These are phyloP conservation scores for Sphaerostilbella broomeana DNA, from an alignment of 2,329 filamentous ascomycete genomes.

Conservation along the genomic window DNA sequence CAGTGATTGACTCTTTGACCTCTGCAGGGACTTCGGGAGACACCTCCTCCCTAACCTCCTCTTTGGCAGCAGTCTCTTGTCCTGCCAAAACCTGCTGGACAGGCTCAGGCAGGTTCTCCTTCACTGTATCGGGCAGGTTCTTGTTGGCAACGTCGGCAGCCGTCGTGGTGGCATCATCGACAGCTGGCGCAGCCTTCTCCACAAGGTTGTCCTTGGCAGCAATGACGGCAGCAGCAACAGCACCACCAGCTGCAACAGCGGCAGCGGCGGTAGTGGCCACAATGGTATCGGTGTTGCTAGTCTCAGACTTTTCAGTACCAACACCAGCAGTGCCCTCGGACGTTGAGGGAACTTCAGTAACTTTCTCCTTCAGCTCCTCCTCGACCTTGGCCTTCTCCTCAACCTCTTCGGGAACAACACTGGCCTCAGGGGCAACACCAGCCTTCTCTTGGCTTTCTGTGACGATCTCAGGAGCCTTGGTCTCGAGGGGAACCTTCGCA, in stretches of 20 bases:
- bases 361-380: constrained; percentile 61
- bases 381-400: constrained; percentile 66
- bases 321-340: constrained; percentile 49
- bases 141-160: constrained; percentile 37
- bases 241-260: constrained; percentile 27
- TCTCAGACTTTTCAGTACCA: constrained; percentile 48
- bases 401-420: constrained; percentile 58
- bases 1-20: constrained; percentile 51
- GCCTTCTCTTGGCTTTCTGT: constrained; percentile 67
- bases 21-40: constrained; percentile 47
- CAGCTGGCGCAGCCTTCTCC: constrained; percentile 32
- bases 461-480: constrained; percentile 44
- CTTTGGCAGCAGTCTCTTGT: constrained; percentile 29
- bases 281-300: constrained; percentile 32
- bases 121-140: constrained; percentile 48
- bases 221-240: constrained; percentile 24
- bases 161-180: constrained; percentile 29
- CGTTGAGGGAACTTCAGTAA: constrained; percentile 53
- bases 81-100: constrained; percentile 42
- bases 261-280: constrained; percentile 30
- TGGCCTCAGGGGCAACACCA: constrained; percentile 58
- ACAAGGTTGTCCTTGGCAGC: constrained; percentile 29
- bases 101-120: constrained; percentile 43
- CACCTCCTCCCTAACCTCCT: constrained; percentile 36
- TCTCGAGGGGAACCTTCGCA: constrained; percentile 59